Base-by-base conservation (phyloP, 2,329 filamentous ascomycete genomes). In the Xenoacremonium recifei region DNA sequence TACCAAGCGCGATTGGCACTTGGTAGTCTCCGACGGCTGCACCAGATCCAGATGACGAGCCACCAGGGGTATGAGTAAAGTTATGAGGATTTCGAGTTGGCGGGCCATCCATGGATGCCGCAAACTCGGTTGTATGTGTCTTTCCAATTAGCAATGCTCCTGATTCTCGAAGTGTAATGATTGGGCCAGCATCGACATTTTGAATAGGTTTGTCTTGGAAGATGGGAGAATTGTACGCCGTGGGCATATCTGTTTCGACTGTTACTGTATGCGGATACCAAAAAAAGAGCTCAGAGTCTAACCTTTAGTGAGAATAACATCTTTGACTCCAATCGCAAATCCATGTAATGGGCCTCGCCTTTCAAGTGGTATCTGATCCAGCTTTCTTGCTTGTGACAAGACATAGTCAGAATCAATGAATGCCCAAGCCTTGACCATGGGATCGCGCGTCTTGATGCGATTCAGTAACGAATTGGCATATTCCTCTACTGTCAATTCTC, bases 21-120 rank as follows among this genome's bases (percentile, higher is more conserved):
- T 87, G 83, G 39, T 76, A 75, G 48, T 87, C 84, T 6, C 68
- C 82, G 0, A 87, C 82, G 1, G 80, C 82, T 0, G 83, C 82
- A 0, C 71, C 84, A 0, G 82, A 85, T 0, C 84, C 84, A 0
- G 81, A 80, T 0, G 81, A 85, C 0, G 82, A 86, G 34, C 84
- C 84, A 1, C 84, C 84, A 0, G 84, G 83, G 0, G 83, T 86
- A 4, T 85, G 74, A 0, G 71, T 72, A 2, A 67, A 59, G 57
- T 87, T 82, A 49, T 89, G 87, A 0, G 83, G 80, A 55, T 87
- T 87, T 3, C 62, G 57, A 1, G 80, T 82, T 37, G 68, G 68
- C 1, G 75, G 69, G 0, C 80, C 80, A 12, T 67, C 60, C 1
- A 68, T 70, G 0, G 72, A 79, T 3, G 77, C 73, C 0, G 82